These are phyloP conservation scores for Puccinia hordei DNA, from an alignment of 1,284 basidiomycete genomes.

Conservation along the genomic window DNA sequence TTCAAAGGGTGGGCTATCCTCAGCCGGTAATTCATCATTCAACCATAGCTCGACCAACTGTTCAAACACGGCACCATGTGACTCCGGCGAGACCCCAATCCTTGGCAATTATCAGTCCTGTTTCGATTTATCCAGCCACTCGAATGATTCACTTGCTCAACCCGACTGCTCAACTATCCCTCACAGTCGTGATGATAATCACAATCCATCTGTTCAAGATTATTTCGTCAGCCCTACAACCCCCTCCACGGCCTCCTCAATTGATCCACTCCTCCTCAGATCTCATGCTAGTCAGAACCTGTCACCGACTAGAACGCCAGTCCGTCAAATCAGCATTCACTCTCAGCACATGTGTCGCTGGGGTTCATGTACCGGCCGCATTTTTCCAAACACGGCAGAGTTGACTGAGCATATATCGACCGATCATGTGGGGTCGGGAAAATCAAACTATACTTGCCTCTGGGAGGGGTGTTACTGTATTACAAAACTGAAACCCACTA, in stretches of 20 bases:
- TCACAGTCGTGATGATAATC: not conserved
- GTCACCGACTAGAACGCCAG: not conserved
- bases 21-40: slow-evolving; percentile 1
- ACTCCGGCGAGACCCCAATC: not conserved
- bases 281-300: not conserved
- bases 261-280: slow-evolving; percentile 13
- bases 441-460: slow-evolving; percentile 57
- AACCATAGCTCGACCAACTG: not conserved
- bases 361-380: slow-evolving; percentile 21
- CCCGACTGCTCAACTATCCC: not conserved
- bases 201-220: not conserved
- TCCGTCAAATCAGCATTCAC: not conserved
- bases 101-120: slow-evolving; percentile 11
- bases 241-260: no score
- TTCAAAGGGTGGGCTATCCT: not conserved
- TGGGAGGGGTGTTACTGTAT: slow-evolving; percentile 57
- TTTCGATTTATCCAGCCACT: slow-evolving; percentile 1
- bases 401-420: slow-evolving; percentile 57
- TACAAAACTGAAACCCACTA: not conserved
- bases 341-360: slow-evolving; percentile 25
- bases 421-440: slow-evolving; percentile 58
- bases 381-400: slow-evolving; percentile 54
- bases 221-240: not conserved
- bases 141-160: not conserved
- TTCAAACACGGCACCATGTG: not conserved